A percentile compares a stretch with the other conserved stretches of the same genome.
These are phyloP conservation scores for Trypanosoma platydactyli DNA, from an alignment of 208 protist genomes.

Conservation along the genomic window DNA sequence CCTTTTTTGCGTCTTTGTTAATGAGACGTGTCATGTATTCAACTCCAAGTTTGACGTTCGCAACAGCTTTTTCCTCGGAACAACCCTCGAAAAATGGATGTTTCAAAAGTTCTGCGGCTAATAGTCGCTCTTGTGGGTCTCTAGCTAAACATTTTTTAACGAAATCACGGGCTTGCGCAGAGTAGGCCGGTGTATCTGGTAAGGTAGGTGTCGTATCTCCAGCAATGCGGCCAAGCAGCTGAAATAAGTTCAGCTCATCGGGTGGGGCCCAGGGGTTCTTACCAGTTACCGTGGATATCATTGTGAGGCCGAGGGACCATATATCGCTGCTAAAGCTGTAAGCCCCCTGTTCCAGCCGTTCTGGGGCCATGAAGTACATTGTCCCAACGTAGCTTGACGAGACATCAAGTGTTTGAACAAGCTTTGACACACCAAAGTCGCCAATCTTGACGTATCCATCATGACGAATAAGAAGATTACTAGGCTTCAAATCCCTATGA, in stretches of 20 bases:
- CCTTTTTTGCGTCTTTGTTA: constrained; percentile 76
- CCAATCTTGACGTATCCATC: constrained; percentile 89
- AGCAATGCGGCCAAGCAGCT: constrained; percentile 78
- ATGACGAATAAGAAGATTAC: constrained; percentile 96
- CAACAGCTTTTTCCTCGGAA: constrained; percentile 64
- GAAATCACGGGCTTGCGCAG: constrained; percentile 71
- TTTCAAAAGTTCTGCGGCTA: constrained; percentile 68
- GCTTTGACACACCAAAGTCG: constrained; percentile 93
- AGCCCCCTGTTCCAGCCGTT: constrained; percentile 84
- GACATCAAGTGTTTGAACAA: constrained; percentile 85
- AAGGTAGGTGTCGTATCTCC: constrained; percentile 75
- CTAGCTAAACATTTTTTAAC: constrained; percentile 71
- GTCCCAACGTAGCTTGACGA: constrained; percentile 93
- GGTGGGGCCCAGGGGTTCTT: constrained; percentile 87
- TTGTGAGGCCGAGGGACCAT: constrained; percentile 91
- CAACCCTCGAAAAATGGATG: constrained; percentile 77
- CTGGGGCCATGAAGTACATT: constrained; percentile 94
- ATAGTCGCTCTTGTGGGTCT: constrained; percentile 65
- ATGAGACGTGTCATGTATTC: constrained; percentile 86
- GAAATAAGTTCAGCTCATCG: constrained; percentile 87
- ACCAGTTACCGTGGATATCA: constrained; percentile 80
- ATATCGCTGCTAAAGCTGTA: constrained; percentile 93
- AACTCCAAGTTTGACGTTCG: constrained; percentile 81
- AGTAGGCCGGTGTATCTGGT: constrained; percentile 60
- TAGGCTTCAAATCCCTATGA: constrained; percentile 97